Evolutionary conservation across 129 eudicot genomes (phyloP).

Genomic region (Ambrosia artemisiifolia): DNA sequence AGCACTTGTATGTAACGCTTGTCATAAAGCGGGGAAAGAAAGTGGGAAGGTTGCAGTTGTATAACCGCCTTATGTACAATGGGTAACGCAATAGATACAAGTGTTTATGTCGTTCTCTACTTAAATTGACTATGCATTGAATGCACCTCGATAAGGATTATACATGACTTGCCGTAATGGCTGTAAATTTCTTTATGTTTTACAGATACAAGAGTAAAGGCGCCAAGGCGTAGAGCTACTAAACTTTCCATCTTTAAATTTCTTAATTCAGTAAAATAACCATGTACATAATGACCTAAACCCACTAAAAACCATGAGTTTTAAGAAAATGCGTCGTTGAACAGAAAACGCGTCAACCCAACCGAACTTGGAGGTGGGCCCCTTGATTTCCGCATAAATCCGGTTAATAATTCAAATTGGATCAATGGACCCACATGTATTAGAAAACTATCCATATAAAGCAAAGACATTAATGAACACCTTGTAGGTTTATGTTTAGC

Average conservation of each 20-base stretch:
- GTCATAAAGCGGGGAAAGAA: background rate
- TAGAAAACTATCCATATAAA: background rate
- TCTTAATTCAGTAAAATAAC: too few relatives aligned
- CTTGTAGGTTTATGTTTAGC: background rate
- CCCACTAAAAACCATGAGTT: too few relatives aligned
- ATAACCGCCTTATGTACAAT: background rate
- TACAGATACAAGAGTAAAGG: too few relatives aligned
- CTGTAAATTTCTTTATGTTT: too few relatives aligned
- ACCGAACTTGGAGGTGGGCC: constrained; percentile 27
- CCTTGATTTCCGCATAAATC: constrained; percentile 27
- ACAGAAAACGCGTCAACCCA: constrained; percentile 42
- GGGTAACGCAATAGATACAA: background rate
- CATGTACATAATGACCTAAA: too few relatives aligned
- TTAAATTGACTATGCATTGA: too few relatives aligned
- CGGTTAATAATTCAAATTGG: background rate
- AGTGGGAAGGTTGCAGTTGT: background rate
- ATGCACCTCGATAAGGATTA: too few relatives aligned
- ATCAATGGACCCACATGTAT: background rate
- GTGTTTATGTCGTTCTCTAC: background rate
- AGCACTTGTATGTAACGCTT: background rate
- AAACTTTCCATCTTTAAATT: too few relatives aligned
- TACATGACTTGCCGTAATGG: too few relatives aligned
- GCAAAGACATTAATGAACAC: background rate
- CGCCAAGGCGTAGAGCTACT: too few relatives aligned
- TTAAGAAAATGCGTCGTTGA: constrained; percentile 19